Evolutionary conservation across 1,284 basidiomycete genomes (phyloP), one percentile per base, ranked within the genome.

Genomic region (Cryptococcus jaspeensis): DNA sequence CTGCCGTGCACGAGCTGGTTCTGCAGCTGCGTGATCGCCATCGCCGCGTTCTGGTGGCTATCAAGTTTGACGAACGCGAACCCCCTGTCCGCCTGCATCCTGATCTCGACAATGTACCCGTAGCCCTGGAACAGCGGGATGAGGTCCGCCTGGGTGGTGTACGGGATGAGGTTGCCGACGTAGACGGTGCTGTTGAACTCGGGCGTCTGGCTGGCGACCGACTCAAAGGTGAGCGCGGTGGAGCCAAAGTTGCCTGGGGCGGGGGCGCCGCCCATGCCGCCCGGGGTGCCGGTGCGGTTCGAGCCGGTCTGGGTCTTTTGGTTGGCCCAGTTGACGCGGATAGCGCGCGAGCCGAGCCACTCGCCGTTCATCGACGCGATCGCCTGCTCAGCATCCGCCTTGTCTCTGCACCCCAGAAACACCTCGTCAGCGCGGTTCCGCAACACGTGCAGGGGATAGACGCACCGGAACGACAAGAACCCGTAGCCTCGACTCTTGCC

Each of bases 301-400:
- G 38, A 47, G 39, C 81, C 73, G 15, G 81, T 82, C 78, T 92
- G 90, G 23, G 92, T 96, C 83, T 98, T 98, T 60, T 79, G 94
- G 81, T 96, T 98, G 49, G 95, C 95, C 95, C 95, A 99, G 81
- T 99, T 99, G 78, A 99, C 94, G 62, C 95, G 88, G 71, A 99
- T 98, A 54, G 94, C 92, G 61, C 96, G 87, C 45, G 91, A 91
- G 50, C 95, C 95, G 42, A 99, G 84, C 93, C 92, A 99, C 82
- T 99, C 95, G 55, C 96, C 96, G 72, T 99, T 98, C 94, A 98
- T 98, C 53, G 93, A 92, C 35, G 89, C 89, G 73, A 98, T 99
- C 47, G 95, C 94, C 76, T 95, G 91, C 76, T 98, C 94, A 32
- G 96, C 96, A 71, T 99, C 95, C 52, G 90, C 89, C 80, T 94